Percentiles rank a stretch among this genome's conserved stretches.
Evolutionary conservation across 768 basidiomycete genomes (phyloP).

Genomic region (Mycena rosella): DNA sequence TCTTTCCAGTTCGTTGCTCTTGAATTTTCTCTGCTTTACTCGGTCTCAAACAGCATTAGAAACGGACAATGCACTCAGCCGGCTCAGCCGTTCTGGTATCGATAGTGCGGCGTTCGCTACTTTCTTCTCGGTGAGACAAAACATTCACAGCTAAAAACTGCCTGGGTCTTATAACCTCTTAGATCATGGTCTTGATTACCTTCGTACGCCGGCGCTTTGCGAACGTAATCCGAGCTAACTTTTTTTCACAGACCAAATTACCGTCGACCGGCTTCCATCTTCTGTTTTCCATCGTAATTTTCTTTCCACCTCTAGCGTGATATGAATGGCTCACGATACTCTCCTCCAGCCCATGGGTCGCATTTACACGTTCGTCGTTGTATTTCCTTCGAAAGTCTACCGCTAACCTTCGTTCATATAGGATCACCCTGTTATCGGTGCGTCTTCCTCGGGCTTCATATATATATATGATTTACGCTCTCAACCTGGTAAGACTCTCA

Average conservation of each 20-base stretch:
- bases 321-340: not conserved
- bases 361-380: slow-evolving; percentile 24
- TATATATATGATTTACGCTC: not conserved
- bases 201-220: not conserved
- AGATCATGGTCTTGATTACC: slow-evolving; percentile 20
- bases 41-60: not conserved
- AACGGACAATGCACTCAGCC: slow-evolving; percentile 14
- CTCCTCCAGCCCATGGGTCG: slow-evolving; percentile 19
- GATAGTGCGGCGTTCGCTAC: slow-evolving; percentile 28
- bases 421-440: slow-evolving; percentile 17
- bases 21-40: not conserved
- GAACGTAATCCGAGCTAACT: not conserved
- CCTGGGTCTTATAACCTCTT: not conserved
- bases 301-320: too few species aligned
- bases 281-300: slow-evolving; percentile 4
- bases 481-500: slow-evolving; percentile 9
- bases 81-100: slow-evolving; percentile 13
- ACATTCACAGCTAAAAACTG: not conserved
- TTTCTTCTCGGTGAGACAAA: slow-evolving; percentile 20
- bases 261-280: slow-evolving; percentile 3
- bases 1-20: not conserved
- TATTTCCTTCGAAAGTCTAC: not conserved
- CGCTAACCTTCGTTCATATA: not conserved
- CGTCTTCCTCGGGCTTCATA: not conserved
- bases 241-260: slow-evolving; percentile 5